Evolutionary conservation across 495 filamentous ascomycete species (phyloP).

Genomic region (Rostrohypoxylon terebratum): DNA sequence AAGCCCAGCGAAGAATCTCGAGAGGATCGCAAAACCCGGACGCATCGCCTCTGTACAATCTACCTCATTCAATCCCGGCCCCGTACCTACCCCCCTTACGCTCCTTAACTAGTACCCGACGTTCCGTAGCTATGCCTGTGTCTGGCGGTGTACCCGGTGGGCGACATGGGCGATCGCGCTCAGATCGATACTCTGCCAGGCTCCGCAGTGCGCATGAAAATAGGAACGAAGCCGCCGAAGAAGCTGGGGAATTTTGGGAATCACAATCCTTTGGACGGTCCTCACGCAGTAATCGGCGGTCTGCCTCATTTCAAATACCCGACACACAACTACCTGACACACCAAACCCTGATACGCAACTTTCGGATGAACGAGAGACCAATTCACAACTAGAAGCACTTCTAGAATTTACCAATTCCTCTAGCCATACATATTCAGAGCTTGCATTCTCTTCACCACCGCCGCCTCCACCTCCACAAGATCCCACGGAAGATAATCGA

Average conservation of each 20-base stretch:
- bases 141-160: constrained; percentile 24
- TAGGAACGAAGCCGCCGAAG: constrained; percentile 26
- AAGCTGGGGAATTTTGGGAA: constrained; percentile 37
- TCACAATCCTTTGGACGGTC: constrained; percentile 27
- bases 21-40: constrained; percentile 52
- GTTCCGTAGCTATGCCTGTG: constrained; percentile 44
- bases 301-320: constrained; percentile 22
- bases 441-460: constrained; percentile 45
- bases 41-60: constrained; percentile 37
- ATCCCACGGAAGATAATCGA: constrained; percentile 59
- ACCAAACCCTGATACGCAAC: constrained; percentile 39
- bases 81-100: constrained; percentile 58
- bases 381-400: constrained; percentile 61
- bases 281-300: constrained; percentile 24
- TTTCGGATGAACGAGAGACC: constrained; percentile 53
- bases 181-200: constrained; percentile 50
- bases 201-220: constrained; percentile 39
- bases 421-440: constrained; percentile 50
- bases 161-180: constrained; percentile 47
- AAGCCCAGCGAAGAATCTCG: constrained; percentile 52
- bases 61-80: constrained; percentile 42
- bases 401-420: constrained; percentile 55
- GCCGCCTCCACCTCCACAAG: constrained; percentile 47
- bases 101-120: constrained; percentile 49
- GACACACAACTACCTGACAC: constrained; percentile 43